Evolutionary conservation across 306 rosid genomes (phyloP).

Genomic region (Quercus robur): DNA sequence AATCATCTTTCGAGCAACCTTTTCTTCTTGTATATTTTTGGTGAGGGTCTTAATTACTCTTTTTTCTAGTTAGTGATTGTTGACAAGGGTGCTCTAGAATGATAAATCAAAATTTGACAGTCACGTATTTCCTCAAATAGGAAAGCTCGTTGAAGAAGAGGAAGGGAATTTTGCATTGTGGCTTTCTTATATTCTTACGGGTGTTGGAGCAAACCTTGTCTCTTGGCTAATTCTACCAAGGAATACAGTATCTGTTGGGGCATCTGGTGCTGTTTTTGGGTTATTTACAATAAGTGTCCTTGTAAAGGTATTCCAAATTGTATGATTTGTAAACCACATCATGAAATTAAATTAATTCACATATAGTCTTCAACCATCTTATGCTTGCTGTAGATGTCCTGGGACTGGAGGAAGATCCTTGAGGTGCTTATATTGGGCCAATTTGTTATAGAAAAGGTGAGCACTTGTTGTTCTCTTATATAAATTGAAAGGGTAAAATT

Average conservation of each 20-base stretch:
- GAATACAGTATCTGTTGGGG: slow-evolving; percentile 88
- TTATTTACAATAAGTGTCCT: slow-evolving; percentile 86
- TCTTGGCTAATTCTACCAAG: slow-evolving; percentile 91
- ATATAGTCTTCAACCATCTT: not conserved
- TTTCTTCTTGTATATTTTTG: slow-evolving; percentile 92
- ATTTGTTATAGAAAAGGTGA: slow-evolving; percentile 88
- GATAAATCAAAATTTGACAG: slow-evolving; percentile 7
- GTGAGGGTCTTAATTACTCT: slow-evolving; percentile 44
- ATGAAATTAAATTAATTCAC: not conserved
- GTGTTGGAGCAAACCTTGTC: slow-evolving; percentile 93
- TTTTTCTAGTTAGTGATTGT: slow-evolving; percentile 14
- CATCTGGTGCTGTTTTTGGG: slow-evolving; percentile 98
- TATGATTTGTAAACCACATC: not conserved
- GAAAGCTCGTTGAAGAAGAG: slow-evolving; percentile 98
- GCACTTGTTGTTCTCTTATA: not conserved
- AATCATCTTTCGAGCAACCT: slow-evolving; percentile 97
- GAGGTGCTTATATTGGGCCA: slow-evolving; percentile 97
- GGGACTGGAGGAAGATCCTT: slow-evolving; percentile 99
- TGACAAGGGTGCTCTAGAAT: not conserved
- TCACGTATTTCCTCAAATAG: slow-evolving; percentile 31
- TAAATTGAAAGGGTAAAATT: not conserved
- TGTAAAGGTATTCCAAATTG: slow-evolving; percentile 60
- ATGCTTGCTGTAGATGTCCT: slow-evolving; percentile 64
- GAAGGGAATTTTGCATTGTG: slow-evolving; percentile 93
- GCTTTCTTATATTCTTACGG: slow-evolving; percentile 84